phyloP scores from a whole-genome alignment of 2,329 filamentous ascomycete genomes.

The Pestalotiopsis sp. region DNA sequence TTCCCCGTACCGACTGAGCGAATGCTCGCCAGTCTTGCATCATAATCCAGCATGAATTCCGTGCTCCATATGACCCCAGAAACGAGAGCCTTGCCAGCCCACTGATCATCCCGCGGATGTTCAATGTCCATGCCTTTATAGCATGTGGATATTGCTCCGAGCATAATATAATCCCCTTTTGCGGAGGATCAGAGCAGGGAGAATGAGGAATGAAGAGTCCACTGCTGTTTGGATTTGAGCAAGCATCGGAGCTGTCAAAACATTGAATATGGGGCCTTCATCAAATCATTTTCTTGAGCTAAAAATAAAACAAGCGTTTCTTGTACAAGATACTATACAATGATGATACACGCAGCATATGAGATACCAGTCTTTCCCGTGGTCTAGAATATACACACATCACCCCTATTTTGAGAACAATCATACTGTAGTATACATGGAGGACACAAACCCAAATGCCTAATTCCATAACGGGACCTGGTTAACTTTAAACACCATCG shows the following conservation, averaged over 20 bases:
- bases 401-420: background rate
- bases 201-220: background rate
- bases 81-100: no score
- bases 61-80: no score
- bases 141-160: no score
- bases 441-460: background rate
- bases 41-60: no score
- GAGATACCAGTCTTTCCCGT: background rate
- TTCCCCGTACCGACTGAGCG: no score
- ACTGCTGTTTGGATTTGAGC: background rate
- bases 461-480: background rate
- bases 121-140: no score
- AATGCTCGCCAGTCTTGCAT: no score
- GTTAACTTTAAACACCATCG: background rate
- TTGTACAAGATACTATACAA: background rate
- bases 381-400: background rate
- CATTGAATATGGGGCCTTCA: background rate
- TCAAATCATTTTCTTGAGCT: background rate
- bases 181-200: no score
- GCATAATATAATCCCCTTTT: no score
- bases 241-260: background rate
- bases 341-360: background rate
- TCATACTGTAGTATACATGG: background rate
- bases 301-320: background rate
- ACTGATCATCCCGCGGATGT: no score